A percentile compares a stretch with the other conserved stretches of the same genome.
phyloP scores from a whole-genome alignment of 1,284 basidiomycete genomes.

The Papiliotrema laurentii region DNA sequence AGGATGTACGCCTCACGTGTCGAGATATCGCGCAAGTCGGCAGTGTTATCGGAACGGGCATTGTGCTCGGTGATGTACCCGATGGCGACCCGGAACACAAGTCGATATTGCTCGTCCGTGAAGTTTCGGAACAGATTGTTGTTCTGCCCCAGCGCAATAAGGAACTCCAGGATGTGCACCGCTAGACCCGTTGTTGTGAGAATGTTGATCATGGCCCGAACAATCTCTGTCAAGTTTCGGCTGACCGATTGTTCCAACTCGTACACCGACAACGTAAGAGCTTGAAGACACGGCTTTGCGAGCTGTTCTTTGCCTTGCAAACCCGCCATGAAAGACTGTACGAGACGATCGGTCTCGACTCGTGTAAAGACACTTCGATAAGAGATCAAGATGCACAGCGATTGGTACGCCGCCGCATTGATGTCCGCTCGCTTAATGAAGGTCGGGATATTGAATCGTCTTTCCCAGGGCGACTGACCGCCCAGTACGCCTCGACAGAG shows the following conservation, averaged over 20 bases:
- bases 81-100: conserved; percentile 90
- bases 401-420: conserved; percentile 82
- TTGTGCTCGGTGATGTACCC: conserved; percentile 88
- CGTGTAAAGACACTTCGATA: conserved; percentile 71
- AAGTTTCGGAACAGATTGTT: conserved; percentile 83
- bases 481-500: conserved; percentile 56
- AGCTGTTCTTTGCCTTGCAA: conserved; percentile 68
- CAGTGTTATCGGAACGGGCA: conserved; percentile 38
- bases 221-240: conserved; percentile 71
- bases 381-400: conserved; percentile 80
- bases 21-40: conserved; percentile 55
- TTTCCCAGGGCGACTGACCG: conserved; percentile 27
- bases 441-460: conserved; percentile 47
- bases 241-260: conserved; percentile 83
- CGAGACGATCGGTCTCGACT: conserved; percentile 60
- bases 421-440: conserved; percentile 70
- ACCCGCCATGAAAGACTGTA: conserved; percentile 79
- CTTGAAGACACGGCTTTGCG: conserved; percentile 88
- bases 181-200: conserved; percentile 92
- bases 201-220: conserved; percentile 87
- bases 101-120: conserved; percentile 85
- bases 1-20: conserved; percentile 74
- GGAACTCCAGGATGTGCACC: conserved; percentile 91
- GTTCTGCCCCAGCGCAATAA: conserved; percentile 79
- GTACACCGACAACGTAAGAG: conserved; percentile 80